phyloP scores from a whole-genome alignment of 1,284 basidiomycete genomes.

The Thecaphora thlaspeos region DNA sequence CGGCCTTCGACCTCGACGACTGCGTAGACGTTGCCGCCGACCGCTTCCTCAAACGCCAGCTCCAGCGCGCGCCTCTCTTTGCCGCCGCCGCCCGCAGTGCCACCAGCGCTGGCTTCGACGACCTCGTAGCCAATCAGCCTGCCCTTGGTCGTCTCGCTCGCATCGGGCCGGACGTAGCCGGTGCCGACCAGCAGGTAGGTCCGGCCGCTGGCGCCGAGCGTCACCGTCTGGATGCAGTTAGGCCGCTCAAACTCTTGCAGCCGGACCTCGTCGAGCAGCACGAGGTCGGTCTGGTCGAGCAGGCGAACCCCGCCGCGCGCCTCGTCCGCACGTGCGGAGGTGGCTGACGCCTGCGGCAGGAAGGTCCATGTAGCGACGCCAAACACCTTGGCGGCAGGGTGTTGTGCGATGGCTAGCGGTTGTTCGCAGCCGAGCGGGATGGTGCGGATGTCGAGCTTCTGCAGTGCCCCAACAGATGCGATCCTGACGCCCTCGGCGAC shows the following conservation, averaged over 20 bases:
- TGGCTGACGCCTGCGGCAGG: constrained; percentile 24
- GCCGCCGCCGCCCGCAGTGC: background rate
- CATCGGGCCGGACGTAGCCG: constrained; percentile 23
- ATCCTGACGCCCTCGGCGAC: constrained; percentile 34
- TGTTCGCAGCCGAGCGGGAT: constrained; percentile 56
- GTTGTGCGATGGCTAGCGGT: constrained; percentile 52
- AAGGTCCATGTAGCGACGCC: constrained; percentile 35
- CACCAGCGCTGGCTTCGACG: background rate
- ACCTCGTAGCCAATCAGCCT: constrained; percentile 36
- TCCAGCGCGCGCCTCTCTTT: constrained; percentile 13
- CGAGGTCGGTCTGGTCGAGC: constrained; percentile 12
- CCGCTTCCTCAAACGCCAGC: constrained; percentile 29
- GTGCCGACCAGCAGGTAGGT: constrained; percentile 46
- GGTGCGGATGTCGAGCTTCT: constrained; percentile 53
- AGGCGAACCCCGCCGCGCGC: constrained; percentile 21
- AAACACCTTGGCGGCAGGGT: constrained; percentile 15
- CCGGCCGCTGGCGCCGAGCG: constrained; percentile 4
- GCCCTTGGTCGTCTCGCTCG: constrained; percentile 33
- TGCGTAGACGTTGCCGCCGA: constrained; percentile 50
- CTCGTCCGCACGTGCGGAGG: constrained; percentile 1
- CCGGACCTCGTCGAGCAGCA: constrained; percentile 17
- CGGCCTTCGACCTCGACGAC: constrained; percentile 18
- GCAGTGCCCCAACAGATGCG: constrained; percentile 45
- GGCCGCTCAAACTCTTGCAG: constrained; percentile 46
- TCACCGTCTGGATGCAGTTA: constrained; percentile 34